Base-by-base conservation (phyloP, 1,284 basidiomycete species). In the Rhodotorula mucilaginosa region DNA sequence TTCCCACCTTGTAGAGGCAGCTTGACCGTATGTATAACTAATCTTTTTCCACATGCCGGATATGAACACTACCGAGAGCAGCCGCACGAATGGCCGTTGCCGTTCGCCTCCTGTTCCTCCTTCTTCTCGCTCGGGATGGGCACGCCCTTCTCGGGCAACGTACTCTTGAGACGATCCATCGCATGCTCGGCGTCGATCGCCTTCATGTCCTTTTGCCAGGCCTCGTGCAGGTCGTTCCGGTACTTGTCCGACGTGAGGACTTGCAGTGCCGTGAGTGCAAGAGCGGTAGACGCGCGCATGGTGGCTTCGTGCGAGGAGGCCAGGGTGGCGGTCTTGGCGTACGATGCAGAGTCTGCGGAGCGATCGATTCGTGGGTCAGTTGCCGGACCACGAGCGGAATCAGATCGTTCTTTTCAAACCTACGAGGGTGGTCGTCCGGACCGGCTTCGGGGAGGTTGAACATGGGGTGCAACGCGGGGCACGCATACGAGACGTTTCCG, bases 401-500 rank as follows among this genome's bases (percentile, higher is more conserved):
- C 18, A 15, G 57, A 21, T 1, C 6, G 6, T 31, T 8, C 23
- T 3, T 10, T 18, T 21, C 12, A 12, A 19, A 63, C 39, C 12
- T 34, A 63, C 62, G 62, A 26, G 62, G 62, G 51, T 63, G 62
- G n/a, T 63, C 62, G 39, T 46, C 34, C 6, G 39, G 44, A 1
- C 51, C 19, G 1, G 44, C 67, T 51, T 54, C 74, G 23, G 79
- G 79, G 62, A 82, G 81, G 21, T 67, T 72, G 72, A 80, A 82
- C 60, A 78, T 71, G 1, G 80, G 80, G 68, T 82, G 81, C 18
- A 81, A 65, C 8, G 73, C 75, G 1, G 82, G 82, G 21, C 82
- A 57, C 5, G 69, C 77, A 71, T 82, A 82, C 3, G 80, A 80
- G 47, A 82, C 79, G 72, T 80, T 78, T 15, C 80, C 81, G 66